A percentile compares a stretch with the other conserved stretches of the same genome.
Evolutionary conservation across 352 stramenopile genomes (phyloP).

Genomic region (Globisporangium polare): DNA sequence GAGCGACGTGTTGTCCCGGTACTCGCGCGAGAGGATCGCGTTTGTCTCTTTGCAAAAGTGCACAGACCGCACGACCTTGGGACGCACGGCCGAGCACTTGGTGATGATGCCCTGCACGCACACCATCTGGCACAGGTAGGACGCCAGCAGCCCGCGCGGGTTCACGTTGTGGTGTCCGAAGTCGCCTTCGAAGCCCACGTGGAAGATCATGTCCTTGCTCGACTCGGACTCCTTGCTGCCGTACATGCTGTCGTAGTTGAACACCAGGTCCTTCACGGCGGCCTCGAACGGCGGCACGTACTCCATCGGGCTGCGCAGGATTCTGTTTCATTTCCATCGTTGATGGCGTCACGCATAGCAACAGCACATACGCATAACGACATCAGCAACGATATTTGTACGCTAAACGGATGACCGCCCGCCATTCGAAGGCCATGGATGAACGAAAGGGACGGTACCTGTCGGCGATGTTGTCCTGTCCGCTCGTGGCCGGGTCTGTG

Average conservation of each 20-base stretch:
- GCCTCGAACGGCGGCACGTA: slow-evolving; percentile 84
- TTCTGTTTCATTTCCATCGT: slow-evolving; percentile 11
- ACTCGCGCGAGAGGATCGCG: slow-evolving; percentile 90
- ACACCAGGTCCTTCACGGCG: slow-evolving; percentile 74
- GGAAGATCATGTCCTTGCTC: slow-evolving; percentile 75
- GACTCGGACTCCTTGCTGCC: slow-evolving; percentile 68
- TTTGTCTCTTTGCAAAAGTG: slow-evolving; percentile 98
- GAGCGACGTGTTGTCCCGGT: slow-evolving; percentile 96
- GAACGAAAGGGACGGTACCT: slow-evolving; percentile 11
- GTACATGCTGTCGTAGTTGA: slow-evolving; percentile 80
- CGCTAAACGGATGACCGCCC: background rate
- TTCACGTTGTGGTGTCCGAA: slow-evolving; percentile 92
- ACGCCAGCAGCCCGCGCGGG: slow-evolving; percentile 90
- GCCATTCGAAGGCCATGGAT: background rate
- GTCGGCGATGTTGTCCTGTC: slow-evolving; percentile 77
- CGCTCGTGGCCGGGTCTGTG: slow-evolving; percentile 45
- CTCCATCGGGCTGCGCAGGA: slow-evolving; percentile 80
- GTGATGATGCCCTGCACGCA: slow-evolving; percentile 99
- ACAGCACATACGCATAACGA: background rate
- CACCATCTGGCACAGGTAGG: slow-evolving; percentile 93
- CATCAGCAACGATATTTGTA: background rate
- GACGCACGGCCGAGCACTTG: slow-evolving; percentile 96
- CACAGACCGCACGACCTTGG: slow-evolving; percentile 96
- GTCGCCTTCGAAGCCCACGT: slow-evolving; percentile 91
- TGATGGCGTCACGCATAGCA: background rate